Evolutionary conservation across 2,329 filamentous ascomycete genomes (phyloP), one percentile per base, ranked within the genome.

Genomic region (Scedosporium apiospermum): DNA sequence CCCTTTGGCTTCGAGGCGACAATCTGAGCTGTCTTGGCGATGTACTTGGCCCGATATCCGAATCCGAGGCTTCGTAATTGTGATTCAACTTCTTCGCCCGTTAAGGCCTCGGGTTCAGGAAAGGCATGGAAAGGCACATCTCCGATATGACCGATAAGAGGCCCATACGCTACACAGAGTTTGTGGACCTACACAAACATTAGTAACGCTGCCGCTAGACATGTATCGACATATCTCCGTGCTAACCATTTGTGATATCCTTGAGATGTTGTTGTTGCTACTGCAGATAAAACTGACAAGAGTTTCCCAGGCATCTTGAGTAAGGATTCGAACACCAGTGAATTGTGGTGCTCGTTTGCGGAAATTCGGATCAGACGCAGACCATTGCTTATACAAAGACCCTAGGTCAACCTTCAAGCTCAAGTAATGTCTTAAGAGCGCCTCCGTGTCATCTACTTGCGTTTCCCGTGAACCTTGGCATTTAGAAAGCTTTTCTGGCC

Each of bases 191-290:
- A 63, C 6, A 41, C 3, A 57, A 21, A n/a, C 10, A 26, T 63
- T 41, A 66, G 65, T 58, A 51, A 55, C 18, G 58, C 5, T 14
- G 34, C 10, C 34, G 34, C 26, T 12, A 6, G 18, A 38, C 3
- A 6, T 42, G 3, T n/a, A 49, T 16, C 30, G 6, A 41, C 30
- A 21, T 6, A n/a, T 44, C 44, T 34, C 23, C 18, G 7, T 10
- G 44, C 71, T 66, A 69, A 89, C 92, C 95, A 99, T 99, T 75
- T 96, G 90, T 4, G 90, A 93, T 72, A 99, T 99, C 46, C 95
- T 86, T 2, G 88, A 83, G 65, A 99, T 99, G 72, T 99, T 97
- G 77, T 99, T 99, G 76, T 99, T 99, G 75, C 92, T 96, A 75
- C 93, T 97, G 80, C 95, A 99, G 66, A 99, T 99, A 75, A 99